Evolutionary conservation across 2,329 filamentous ascomycete species (phyloP).

Genomic region (Daldinia sp.): DNA sequence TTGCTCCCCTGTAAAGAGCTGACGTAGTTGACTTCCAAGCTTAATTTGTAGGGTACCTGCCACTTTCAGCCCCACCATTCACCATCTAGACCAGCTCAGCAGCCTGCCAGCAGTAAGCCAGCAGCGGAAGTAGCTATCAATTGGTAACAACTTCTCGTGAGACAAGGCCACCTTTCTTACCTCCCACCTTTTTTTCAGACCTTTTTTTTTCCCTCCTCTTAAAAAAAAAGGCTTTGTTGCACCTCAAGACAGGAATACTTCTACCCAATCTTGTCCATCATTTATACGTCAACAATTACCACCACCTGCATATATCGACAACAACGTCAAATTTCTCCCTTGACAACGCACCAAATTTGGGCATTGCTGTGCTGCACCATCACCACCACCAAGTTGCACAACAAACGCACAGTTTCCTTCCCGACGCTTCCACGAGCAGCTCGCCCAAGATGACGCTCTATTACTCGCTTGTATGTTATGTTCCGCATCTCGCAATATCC

Average conservation of each 20-base stretch:
- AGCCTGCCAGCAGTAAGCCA: not conserved
- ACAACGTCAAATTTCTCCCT: constrained; percentile 15
- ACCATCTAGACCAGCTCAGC: not conserved
- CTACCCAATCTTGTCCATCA: not conserved
- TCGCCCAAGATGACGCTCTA: constrained; percentile 58
- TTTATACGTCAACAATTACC: constrained; percentile 16
- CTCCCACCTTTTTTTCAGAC: not conserved
- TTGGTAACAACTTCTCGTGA: constrained; percentile 41
- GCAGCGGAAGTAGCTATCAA: constrained; percentile 13
- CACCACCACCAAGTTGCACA: constrained; percentile 7
- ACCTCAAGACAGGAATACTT: constrained; percentile 11
- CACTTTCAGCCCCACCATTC: constrained; percentile 25
- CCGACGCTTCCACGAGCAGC: constrained; percentile 16
- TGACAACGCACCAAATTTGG: constrained; percentile 32
- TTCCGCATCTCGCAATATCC: constrained; percentile 16
- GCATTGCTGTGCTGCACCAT: too few relatives aligned
- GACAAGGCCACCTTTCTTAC: constrained; percentile 37
- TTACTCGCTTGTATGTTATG: constrained; percentile 59
- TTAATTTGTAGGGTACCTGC: constrained; percentile 3
- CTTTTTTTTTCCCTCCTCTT: not conserved
- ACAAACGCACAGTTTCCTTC: constrained; percentile 4
- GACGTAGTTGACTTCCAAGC: constrained; percentile 38
- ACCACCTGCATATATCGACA: constrained; percentile 17
- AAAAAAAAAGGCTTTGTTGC: constrained; percentile 6
- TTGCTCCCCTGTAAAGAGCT: constrained; percentile 18